phyloP scores from a whole-genome alignment of 192 early-diverging fungal species.

The Entophlyctis helioformis region DNA sequence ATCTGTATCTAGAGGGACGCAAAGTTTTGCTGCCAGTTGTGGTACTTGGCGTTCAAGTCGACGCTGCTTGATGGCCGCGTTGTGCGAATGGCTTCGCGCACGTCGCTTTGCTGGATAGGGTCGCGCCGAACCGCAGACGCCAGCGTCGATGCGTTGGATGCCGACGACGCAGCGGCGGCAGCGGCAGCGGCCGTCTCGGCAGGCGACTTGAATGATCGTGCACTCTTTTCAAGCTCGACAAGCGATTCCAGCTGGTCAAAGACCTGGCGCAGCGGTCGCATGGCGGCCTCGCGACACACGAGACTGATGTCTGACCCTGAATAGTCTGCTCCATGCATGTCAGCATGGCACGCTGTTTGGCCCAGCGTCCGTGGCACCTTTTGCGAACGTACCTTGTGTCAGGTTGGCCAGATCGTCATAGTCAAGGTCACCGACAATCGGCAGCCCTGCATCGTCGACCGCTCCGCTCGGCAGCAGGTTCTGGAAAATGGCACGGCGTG shows the following conservation, averaged over 20 bases:
- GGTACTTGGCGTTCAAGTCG: slow-evolving; percentile 12
- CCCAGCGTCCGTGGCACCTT: no score
- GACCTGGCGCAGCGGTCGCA: slow-evolving; percentile 34
- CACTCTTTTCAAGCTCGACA: no score
- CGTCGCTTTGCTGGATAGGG: slow-evolving; percentile 11
- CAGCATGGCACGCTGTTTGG: not conserved
- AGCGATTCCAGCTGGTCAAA: slow-evolving; percentile 40
- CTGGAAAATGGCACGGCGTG: slow-evolving; percentile 27
- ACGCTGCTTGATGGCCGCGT: slow-evolving; percentile 14
- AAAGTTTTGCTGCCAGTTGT: slow-evolving; percentile 18
- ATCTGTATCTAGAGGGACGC: no score
- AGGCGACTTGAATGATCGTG: no score
- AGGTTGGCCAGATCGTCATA: slow-evolving; percentile 19
- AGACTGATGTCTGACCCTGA: slow-evolving; percentile 43
- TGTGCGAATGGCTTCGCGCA: slow-evolving; percentile 12
- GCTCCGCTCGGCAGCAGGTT: slow-evolving; percentile 15
- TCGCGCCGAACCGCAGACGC: slow-evolving; percentile 1
- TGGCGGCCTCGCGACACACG: slow-evolving; percentile 43
- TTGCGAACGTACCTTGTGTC: slow-evolving; percentile 19
- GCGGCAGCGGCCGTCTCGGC: no score
- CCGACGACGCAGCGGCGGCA: no score
- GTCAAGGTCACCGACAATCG: slow-evolving; percentile 16
- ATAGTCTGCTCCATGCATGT: no score
- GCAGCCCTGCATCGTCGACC: slow-evolving; percentile 4
- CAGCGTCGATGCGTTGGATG: not conserved